Base-by-base conservation (phyloP, 495 filamentous ascomycete species). In the Parmelia sp. region DNA sequence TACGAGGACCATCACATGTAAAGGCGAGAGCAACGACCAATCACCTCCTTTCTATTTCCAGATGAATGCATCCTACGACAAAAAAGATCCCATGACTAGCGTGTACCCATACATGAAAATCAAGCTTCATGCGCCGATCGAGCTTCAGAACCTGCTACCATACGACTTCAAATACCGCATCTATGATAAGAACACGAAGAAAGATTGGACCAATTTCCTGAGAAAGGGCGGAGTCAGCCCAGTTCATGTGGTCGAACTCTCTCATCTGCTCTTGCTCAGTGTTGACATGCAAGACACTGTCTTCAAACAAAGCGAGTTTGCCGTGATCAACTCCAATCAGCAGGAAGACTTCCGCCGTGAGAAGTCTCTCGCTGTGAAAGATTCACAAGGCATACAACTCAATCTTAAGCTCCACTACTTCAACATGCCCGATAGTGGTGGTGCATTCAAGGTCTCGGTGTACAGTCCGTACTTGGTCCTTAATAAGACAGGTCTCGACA, bases 101-200 rank as follows among this genome's bases (percentile, higher is more conserved):
- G 81, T 86, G 64, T 98, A 98, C 72, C 94, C 94, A 7, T 94
- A 96, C 73, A 97, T 97, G 95, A 84, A 86, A 61, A 78, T 98
- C 56, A 87, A 90, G 62, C 84, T 98, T 31, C 92, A 89, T 31
- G 92, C 94, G 21, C 94, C 94, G 0, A 84, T 98, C 55, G 92
- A 96, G 68, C 80, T 98, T 17, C 92, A 98, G 72, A 98, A 98
- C 71, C 79, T 98, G 33, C 80, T 98, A 33, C 94, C 94, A 0
- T 97, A 89, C 70, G 95, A 97, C 76, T 98, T 98, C 87, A 97
- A 97, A 74, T 97, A 97, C 73, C 84, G 92, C 61, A 97, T 98
- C 29, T 97, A 97, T 71, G 94, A 98, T 77, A 96, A 92, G 78
- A 94, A 95, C 73, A 97, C 91, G 0, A 92, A 89, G 78, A 94